Percentiles rank a stretch among this genome's conserved stretches.
Evolutionary conservation across 768 basidiomycete species (phyloP).

Genomic region (Lentinula guzmanii): DNA sequence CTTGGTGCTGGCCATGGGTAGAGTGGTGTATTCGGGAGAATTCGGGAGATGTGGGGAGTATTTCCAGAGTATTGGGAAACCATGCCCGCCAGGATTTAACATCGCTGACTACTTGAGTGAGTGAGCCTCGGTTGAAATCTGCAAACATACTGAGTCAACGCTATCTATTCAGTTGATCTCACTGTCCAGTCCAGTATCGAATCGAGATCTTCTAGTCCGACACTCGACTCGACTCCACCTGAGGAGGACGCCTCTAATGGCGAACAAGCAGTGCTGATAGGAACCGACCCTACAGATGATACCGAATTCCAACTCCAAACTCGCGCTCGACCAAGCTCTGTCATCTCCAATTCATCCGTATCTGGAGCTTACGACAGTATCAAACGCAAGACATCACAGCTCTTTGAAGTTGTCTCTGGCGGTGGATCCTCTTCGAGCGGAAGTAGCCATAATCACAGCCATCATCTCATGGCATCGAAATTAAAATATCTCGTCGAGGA

Average conservation of each 20-base stretch:
- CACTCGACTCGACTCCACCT: slow-evolving; percentile 31
- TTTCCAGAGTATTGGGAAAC: slow-evolving; percentile 69
- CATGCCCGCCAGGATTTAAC: slow-evolving; percentile 93
- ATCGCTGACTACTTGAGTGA: slow-evolving; percentile 94
- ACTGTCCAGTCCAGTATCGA: slow-evolving; percentile 55
- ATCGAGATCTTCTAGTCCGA: slow-evolving; percentile 31
- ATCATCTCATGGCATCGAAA: slow-evolving; percentile 42
- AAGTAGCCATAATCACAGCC: slow-evolving; percentile 20
- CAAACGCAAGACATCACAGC: slow-evolving; percentile 67
- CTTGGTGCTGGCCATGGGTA: slow-evolving; percentile 78
- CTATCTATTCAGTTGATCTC: slow-evolving; percentile 50
- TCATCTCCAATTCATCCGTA: slow-evolving; percentile 21
- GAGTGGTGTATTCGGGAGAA: slow-evolving; percentile 80
- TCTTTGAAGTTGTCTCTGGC: slow-evolving; percentile 50
- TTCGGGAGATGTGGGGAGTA: slow-evolving; percentile 72
- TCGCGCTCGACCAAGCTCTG: slow-evolving; percentile 38
- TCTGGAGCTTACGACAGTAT: slow-evolving; percentile 39
- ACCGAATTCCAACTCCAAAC: slow-evolving; percentile 44
- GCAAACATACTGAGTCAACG: slow-evolving; percentile 3
- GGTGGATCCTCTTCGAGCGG: slow-evolving; percentile 21
- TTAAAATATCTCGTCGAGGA: slow-evolving; percentile 69
- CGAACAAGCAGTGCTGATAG: slow-evolving; percentile 45
- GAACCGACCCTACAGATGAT: background rate
- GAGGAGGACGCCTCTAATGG: slow-evolving; percentile 43
- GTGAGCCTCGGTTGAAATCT: slow-evolving; percentile 30